phyloP scores from a whole-genome alignment of 2,329 filamentous ascomycete genomes.

The Aciculosporium take region DNA sequence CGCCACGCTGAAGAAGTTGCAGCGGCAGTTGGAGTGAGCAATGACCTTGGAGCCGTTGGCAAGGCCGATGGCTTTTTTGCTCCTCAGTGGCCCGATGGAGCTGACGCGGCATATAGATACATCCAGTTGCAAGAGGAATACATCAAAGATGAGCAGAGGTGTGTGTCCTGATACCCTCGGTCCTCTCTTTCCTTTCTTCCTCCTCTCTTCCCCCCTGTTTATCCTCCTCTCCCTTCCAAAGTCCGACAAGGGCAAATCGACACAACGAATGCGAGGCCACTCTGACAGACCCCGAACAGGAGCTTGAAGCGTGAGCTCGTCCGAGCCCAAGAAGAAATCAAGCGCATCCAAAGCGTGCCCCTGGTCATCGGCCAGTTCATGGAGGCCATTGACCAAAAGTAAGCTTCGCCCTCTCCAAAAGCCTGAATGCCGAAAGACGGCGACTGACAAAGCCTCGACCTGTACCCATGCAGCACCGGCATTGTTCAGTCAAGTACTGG shows the following conservation, averaged over 20 bases:
- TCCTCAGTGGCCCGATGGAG: background rate
- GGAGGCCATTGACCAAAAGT: constrained; percentile 99
- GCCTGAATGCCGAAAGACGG: background rate
- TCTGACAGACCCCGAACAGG: constrained; percentile 36
- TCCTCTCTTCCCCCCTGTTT: background rate
- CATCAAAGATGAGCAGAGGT: constrained; percentile 99
- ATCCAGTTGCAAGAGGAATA: constrained; percentile 99
- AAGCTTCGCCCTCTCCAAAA: constrained; percentile 19
- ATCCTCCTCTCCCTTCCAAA: too few species aligned
- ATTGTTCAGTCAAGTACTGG: constrained; percentile 98
- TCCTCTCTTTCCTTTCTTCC: too few species aligned
- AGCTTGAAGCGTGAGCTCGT: constrained; percentile 96
- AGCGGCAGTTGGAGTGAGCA: constrained; percentile 81
- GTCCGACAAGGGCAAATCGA: too few species aligned
- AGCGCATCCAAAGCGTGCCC: constrained; percentile 96
- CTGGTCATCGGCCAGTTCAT: constrained; percentile 98
- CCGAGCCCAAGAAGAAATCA: constrained; percentile 96
- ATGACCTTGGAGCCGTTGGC: background rate
- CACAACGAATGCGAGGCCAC: too few species aligned
- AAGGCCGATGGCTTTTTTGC: background rate
- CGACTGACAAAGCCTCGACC: too few species aligned
- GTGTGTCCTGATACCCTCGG: constrained; percentile 21
- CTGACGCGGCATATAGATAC: constrained; percentile 40
- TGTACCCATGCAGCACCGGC: constrained; percentile 87
- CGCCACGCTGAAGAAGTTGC: constrained; percentile 86